Conservation (phyloP, 805 yeast species). For the Diddensiella caesifluorescens region DNA sequence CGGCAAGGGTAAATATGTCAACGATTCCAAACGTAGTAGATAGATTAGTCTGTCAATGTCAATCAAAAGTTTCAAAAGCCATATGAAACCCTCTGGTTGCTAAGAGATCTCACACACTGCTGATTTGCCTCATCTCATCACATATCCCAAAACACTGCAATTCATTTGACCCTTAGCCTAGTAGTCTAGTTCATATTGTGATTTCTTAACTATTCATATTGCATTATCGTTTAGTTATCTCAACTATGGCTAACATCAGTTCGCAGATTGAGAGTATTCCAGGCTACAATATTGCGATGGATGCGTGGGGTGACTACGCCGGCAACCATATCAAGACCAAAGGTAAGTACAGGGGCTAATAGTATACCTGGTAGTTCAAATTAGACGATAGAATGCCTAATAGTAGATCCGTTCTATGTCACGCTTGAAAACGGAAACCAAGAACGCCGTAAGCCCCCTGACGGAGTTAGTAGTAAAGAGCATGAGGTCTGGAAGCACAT, state of each 20-base stretch:
- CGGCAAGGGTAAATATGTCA: slow-evolving; percentile 81
- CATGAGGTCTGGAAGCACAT: slow-evolving; percentile 64
- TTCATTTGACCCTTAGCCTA: too few relatives aligned
- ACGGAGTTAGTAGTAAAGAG: slow-evolving; percentile 52
- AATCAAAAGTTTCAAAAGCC: too few relatives aligned
- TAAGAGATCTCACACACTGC: too few relatives aligned
- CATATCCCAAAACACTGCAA: too few relatives aligned
- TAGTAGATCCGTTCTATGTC: slow-evolving; percentile 30
- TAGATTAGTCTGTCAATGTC: background rate
- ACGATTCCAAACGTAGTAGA: slow-evolving; percentile 42
- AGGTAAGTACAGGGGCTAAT: slow-evolving; percentile 23
- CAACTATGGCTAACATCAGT: background rate
- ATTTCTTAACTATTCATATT: too few relatives aligned
- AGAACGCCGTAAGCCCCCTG: slow-evolving; percentile 56
- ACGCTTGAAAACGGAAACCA: slow-evolving; percentile 44
- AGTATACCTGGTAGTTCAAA: background rate
- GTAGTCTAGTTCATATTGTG: too few relatives aligned
- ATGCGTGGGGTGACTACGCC: slow-evolving; percentile 59
- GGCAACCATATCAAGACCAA: slow-evolving; percentile 58
- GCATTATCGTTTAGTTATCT: too few relatives aligned
- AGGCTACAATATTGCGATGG: slow-evolving; percentile 52
- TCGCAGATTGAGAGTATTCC: slow-evolving; percentile 43
- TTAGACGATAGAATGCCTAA: background rate
- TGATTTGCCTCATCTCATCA: too few relatives aligned
- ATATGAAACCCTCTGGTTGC: too few relatives aligned